Percentiles rank a stretch among this genome's conserved stretches.
Evolutionary conservation across 169 alveolate genomes (phyloP).

Genomic region (Cryptosporidium sp.): DNA sequence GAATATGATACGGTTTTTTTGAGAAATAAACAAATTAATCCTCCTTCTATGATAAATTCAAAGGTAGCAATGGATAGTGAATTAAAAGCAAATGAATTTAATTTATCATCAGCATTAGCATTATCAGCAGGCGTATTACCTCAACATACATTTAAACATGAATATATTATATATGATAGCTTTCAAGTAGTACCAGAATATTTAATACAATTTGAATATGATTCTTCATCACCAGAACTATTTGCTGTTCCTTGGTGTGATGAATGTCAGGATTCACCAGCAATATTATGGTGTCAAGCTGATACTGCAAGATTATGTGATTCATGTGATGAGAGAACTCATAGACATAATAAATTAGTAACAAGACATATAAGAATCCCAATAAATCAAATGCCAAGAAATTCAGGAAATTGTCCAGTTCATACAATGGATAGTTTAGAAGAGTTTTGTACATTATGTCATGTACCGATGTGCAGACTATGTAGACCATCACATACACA

Average conservation of each 20-base stretch:
- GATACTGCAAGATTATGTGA: slow-evolving; percentile 89
- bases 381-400: slow-evolving; percentile 87
- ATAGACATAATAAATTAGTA: slow-evolving; percentile 88
- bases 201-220: slow-evolving; percentile 88
- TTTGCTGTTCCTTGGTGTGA: slow-evolving; percentile 91
- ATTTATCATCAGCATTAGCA: slow-evolving; percentile 51
- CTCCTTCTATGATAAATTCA: slow-evolving; percentile 69
- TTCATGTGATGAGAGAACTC: slow-evolving; percentile 88
- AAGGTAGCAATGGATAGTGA: slow-evolving; percentile 31
- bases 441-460: slow-evolving; percentile 84
- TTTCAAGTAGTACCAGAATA: slow-evolving; percentile 89
- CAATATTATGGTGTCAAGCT: slow-evolving; percentile 89
- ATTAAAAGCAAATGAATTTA: slow-evolving; percentile 61
- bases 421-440: slow-evolving; percentile 83
- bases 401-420: slow-evolving; percentile 82
- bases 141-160: slow-evolving; percentile 87
- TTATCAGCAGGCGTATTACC: slow-evolving; percentile 88
- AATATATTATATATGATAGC: slow-evolving; percentile 88
- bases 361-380: slow-evolving; percentile 90
- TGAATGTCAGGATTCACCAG: slow-evolving; percentile 89
- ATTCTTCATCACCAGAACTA: slow-evolving; percentile 87
- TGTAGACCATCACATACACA: slow-evolving; percentile 87
- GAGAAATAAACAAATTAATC: slow-evolving; percentile 70
- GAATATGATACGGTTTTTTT: slow-evolving; percentile 80
- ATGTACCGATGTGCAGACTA: slow-evolving; percentile 85